Evolutionary conservation across 768 basidiomycete genomes (phyloP).

Genomic region (Phaeotremella skinneri): DNA sequence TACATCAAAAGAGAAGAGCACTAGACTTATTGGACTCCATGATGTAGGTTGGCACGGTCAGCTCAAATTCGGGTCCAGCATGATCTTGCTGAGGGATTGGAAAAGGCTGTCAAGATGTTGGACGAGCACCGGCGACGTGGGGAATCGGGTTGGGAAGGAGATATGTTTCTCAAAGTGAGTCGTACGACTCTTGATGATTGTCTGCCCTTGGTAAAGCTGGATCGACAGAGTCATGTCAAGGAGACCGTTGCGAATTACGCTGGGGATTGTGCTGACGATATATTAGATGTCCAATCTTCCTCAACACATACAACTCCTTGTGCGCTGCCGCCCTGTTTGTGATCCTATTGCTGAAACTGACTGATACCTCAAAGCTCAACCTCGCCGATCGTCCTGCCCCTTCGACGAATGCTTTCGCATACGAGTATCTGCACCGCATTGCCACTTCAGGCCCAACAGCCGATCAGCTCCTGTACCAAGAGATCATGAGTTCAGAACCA

Average conservation of each 20-base stretch:
- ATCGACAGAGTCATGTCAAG: no score
- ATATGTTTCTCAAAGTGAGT: constrained; percentile 26
- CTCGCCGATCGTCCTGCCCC: constrained; percentile 21
- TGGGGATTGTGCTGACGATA: no score
- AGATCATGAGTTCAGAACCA: constrained; percentile 40
- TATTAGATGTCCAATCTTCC: constrained; percentile 32
- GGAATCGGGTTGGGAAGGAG: constrained; percentile 28
- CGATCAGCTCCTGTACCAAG: constrained; percentile 34
- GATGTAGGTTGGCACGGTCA: constrained; percentile 15
- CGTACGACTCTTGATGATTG: background rate
- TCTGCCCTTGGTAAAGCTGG: background rate
- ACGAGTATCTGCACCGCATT: constrained; percentile 20
- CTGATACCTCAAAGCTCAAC: constrained; percentile 24
- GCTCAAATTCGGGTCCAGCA: constrained; percentile 32
- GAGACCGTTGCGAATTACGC: no score
- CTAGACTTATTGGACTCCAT: background rate
- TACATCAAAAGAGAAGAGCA: background rate
- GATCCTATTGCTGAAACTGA: background rate
- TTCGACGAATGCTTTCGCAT: constrained; percentile 27
- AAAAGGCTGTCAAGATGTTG: constrained; percentile 15
- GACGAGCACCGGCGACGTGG: constrained; percentile 5
- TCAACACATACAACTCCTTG: constrained; percentile 40
- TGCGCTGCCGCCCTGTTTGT: constrained; percentile 9
- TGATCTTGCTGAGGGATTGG: constrained; percentile 35
- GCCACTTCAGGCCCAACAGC: constrained; percentile 22